A percentile compares a stretch with the other conserved stretches of the same genome.
Evolutionary conservation across 768 basidiomycete species (phyloP).

Genomic region (Pleurotus pulmonarius): DNA sequence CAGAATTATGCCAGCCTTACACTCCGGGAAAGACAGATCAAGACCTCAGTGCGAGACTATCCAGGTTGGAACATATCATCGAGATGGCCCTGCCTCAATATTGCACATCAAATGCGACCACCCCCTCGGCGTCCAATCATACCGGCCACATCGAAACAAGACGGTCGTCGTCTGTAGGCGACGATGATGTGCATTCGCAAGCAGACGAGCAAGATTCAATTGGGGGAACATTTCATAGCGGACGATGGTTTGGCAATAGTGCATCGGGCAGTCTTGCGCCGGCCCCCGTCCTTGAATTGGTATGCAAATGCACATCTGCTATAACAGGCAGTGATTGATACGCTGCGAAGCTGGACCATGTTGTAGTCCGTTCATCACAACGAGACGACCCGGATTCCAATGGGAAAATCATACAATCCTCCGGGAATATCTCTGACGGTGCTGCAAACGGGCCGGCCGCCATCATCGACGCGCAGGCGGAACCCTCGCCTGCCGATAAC

Average conservation of each 20-base stretch:
- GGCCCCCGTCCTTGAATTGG: constrained; percentile 77
- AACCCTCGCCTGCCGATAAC: constrained; percentile 72
- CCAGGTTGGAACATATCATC: constrained; percentile 77
- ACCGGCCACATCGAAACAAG: neutral
- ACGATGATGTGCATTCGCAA: constrained; percentile 70
- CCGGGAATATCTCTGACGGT: neutral
- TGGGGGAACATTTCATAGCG: constrained; percentile 76
- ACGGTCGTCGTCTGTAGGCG: constrained; percentile 47
- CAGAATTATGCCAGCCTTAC: constrained; percentile 84
- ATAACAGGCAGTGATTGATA: neutral
- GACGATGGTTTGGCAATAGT: constrained; percentile 83
- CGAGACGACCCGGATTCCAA: constrained; percentile 9
- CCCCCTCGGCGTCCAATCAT: constrained; percentile 27
- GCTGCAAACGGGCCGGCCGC: neutral
- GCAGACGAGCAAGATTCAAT: constrained; percentile 74
- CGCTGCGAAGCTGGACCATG: constrained; percentile 45
- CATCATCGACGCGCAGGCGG: constrained; percentile 20
- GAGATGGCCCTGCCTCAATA: constrained; percentile 78
- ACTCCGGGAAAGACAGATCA: constrained; percentile 86
- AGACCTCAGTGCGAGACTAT: constrained; percentile 69
- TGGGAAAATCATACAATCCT: neutral
- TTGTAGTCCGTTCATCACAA: constrained; percentile 29
- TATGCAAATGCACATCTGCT: constrained; percentile 20
- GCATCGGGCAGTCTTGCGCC: constrained; percentile 83
- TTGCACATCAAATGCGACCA: constrained; percentile 37